phyloP scores from a whole-genome alignment of 148 eudicot species.

The Limonium bicolor region DNA sequence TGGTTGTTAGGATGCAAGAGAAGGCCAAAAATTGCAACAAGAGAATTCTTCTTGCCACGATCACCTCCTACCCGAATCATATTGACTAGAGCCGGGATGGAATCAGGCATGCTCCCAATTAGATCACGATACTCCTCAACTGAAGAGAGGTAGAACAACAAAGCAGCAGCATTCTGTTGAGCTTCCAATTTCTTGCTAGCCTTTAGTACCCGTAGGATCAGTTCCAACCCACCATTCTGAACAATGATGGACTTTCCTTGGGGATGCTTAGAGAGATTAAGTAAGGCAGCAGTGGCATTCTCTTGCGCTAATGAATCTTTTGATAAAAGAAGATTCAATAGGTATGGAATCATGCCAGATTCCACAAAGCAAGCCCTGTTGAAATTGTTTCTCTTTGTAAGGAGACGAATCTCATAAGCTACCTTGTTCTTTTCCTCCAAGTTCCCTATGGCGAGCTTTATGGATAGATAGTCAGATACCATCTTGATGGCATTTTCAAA shows the following conservation, averaged over 20 bases:
- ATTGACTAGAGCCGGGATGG: slow-evolving; percentile 42
- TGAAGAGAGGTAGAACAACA: slow-evolving; percentile 63
- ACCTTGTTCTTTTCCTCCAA: slow-evolving; percentile 35
- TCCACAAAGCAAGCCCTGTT: slow-evolving; percentile 66
- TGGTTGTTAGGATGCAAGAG: slow-evolving; percentile 45
- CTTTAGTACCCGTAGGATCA: slow-evolving; percentile 30
- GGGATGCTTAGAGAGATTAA: slow-evolving; percentile 58
- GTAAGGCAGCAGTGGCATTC: slow-evolving; percentile 50
- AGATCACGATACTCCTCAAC: slow-evolving; percentile 40
- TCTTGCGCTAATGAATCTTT: slow-evolving; percentile 36
- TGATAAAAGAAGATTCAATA: slow-evolving; percentile 36
- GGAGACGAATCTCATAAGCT: slow-evolving; percentile 52
- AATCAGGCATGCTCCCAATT: slow-evolving; percentile 40
- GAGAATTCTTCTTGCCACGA: slow-evolving; percentile 46
- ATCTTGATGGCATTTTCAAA: slow-evolving; percentile 36
- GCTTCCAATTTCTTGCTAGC: slow-evolving; percentile 49
- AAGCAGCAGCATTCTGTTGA: slow-evolving; percentile 61
- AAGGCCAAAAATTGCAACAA: slow-evolving; percentile 54
- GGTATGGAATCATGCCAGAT: slow-evolving; percentile 37
- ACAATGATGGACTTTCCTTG: slow-evolving; percentile 30
- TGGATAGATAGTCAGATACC: slow-evolving; percentile 33
- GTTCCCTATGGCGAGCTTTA: slow-evolving; percentile 30
- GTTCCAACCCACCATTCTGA: slow-evolving; percentile 37
- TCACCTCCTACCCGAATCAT: slow-evolving; percentile 33
- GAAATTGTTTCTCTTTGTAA: slow-evolving; percentile 52